Evolutionary conservation across 2,329 filamentous ascomycete genomes (phyloP).

Genomic region (Xylaria sp.): DNA sequence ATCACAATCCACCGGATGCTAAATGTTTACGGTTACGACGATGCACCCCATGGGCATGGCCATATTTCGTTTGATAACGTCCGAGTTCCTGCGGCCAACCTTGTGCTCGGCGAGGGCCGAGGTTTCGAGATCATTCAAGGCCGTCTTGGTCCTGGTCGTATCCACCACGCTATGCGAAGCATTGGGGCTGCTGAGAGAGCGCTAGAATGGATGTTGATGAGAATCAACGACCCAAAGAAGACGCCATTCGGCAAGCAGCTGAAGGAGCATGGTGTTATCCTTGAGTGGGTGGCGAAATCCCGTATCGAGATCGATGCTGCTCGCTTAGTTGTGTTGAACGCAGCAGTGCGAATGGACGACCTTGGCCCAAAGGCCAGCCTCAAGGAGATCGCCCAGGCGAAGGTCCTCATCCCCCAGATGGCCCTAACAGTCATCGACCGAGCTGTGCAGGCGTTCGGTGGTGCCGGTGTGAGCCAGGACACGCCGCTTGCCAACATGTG

Average conservation of each 20-base stretch:
- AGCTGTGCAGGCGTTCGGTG: constrained; percentile 92
- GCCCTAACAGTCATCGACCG: constrained; percentile 91
- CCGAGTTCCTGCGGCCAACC: constrained; percentile 82
- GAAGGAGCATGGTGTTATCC: constrained; percentile 89
- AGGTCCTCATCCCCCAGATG: constrained; percentile 86
- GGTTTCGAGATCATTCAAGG: constrained; percentile 99
- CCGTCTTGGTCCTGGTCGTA: constrained; percentile 91
- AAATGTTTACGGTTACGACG: constrained; percentile 93
- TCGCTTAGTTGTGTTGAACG: constrained; percentile 89
- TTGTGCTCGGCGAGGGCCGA: constrained; percentile 91
- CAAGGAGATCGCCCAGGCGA: constrained; percentile 94
- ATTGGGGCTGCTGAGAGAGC: constrained; percentile 92
- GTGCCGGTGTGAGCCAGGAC: constrained; percentile 90
- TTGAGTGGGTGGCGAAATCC: constrained; percentile 93
- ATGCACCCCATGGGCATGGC: constrained; percentile 97
- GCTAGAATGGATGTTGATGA: constrained; percentile 92
- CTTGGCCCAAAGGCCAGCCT: constrained; percentile 88
- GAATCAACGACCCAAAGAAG: constrained; percentile 91
- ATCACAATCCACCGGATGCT: constrained; percentile 96
- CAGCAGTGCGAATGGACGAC: constrained; percentile 93
- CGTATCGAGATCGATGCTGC: constrained; percentile 94
- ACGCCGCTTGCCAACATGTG: constrained; percentile 90
- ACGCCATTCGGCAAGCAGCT: constrained; percentile 91
- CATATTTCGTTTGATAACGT: constrained; percentile 92
- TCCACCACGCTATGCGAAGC: constrained; percentile 96